phyloP scores from a whole-genome alignment of 176 grass and related monocot species.

The Rhynchospora breviuscula region DNA sequence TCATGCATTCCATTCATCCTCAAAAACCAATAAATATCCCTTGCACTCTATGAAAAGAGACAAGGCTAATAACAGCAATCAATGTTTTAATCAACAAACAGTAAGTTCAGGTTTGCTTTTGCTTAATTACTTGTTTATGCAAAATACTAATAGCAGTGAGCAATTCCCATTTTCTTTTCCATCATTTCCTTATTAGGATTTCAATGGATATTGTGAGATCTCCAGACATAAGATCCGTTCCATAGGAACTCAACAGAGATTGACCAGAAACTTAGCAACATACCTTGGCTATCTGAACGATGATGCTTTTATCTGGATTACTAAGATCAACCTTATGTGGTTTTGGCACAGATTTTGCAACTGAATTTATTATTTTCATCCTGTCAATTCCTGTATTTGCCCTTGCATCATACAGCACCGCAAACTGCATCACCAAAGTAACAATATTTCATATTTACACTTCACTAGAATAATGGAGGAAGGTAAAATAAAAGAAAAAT shows the following conservation, averaged over 20 bases:
- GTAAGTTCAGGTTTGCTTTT: neutral
- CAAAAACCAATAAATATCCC: neutral
- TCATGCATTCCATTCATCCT: neutral
- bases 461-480: neutral
- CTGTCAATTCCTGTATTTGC: slow-evolving; percentile 92
- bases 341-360: slow-evolving; percentile 75
- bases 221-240: neutral
- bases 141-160: neutral
- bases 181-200: neutral
- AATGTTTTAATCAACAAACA: neutral
- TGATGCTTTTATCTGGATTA: slow-evolving; percentile 73
- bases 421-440: slow-evolving; percentile 46
- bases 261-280: slow-evolving; percentile 7
- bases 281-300: slow-evolving; percentile 93
- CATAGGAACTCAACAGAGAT: neutral
- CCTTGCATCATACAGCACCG: slow-evolving; percentile 86
- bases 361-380: slow-evolving; percentile 95
- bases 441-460: neutral
- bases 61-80: too few species aligned
- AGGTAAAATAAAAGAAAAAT: neutral
- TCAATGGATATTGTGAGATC: neutral
- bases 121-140: neutral
- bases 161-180: neutral
- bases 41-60: too few species aligned
- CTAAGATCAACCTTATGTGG: slow-evolving; percentile 92